Percentiles rank a stretch among this genome's conserved stretches.
Evolutionary conservation across 108 stramenopile species (phyloP).

Genomic region (Schizochytrium sp.): DNA sequence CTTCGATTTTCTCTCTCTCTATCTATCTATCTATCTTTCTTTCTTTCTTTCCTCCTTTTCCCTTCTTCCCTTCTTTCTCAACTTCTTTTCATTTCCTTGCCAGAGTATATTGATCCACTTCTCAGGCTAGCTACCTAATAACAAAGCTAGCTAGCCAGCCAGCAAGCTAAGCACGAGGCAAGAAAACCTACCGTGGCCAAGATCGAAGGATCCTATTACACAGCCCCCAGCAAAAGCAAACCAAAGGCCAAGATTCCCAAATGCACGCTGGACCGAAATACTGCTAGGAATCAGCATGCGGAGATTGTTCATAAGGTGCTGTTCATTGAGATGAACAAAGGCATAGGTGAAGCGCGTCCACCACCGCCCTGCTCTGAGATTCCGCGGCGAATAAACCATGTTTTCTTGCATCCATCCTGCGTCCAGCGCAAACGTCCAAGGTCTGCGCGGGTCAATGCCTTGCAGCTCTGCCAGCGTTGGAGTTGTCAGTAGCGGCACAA

Average conservation of each 20-base stretch:
- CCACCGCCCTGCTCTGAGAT: background rate
- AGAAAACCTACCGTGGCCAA: background rate
- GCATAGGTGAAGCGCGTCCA: background rate
- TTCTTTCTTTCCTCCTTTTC: too few species aligned
- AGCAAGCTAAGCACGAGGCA: background rate
- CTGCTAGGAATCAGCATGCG: background rate
- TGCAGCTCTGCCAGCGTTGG: slow-evolving; percentile 1
- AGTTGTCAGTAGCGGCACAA: background rate
- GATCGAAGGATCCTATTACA: background rate
- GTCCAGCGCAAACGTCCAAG: background rate
- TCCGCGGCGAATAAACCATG: background rate
- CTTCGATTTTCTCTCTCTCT: too few species aligned
- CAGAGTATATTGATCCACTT: too few species aligned
- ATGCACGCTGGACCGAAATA: background rate
- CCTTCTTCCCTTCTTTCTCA: too few species aligned
- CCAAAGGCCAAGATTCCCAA: background rate
- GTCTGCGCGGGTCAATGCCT: background rate
- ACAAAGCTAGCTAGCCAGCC: background rate
- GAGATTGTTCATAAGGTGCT: background rate
- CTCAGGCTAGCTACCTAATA: too few species aligned
- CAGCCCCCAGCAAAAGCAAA: background rate
- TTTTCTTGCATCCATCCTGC: background rate
- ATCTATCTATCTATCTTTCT: too few species aligned
- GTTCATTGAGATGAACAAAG: background rate
- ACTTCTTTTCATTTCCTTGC: too few species aligned